These are phyloP conservation scores for Chaetomium globosum DNA, from an alignment of 2,329 filamentous ascomycete species.

Conservation along the genomic window DNA sequence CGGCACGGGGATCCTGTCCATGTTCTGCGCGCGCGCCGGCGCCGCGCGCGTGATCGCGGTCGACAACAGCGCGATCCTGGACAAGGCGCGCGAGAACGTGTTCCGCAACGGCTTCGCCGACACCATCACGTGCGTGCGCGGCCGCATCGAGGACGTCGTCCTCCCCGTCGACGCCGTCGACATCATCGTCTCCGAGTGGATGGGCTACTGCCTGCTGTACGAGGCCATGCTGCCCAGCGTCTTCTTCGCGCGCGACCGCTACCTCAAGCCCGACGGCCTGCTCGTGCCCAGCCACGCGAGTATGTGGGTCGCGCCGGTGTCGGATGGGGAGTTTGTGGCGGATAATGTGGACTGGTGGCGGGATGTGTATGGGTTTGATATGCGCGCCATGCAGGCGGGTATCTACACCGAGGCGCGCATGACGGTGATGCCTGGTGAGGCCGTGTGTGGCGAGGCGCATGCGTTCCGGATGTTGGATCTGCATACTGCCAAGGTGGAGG, in stretches of 20 bases:
- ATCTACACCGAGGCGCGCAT: conserved; percentile 83
- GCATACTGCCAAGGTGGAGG: conserved; percentile 69
- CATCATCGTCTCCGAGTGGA: conserved; percentile 96
- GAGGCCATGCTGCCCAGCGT: conserved; percentile 96
- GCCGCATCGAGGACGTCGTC: conserved; percentile 83
- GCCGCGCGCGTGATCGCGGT: conserved; percentile 86
- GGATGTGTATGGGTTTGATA: conserved; percentile 92
- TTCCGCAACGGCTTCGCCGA: conserved; percentile 75
- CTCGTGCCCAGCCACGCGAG: conserved; percentile 86
- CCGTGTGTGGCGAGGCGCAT: conserved; percentile 61
- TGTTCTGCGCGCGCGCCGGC: conserved; percentile 92
- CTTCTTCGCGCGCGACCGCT: conserved; percentile 82
- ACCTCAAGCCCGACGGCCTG: conserved; percentile 76
- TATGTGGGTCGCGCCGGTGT: conserved; percentile 78
- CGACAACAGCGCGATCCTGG: conserved; percentile 87
- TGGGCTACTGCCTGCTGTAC: conserved; percentile 92
- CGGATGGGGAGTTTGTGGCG: conserved; percentile 74
- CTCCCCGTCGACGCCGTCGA: conserved; percentile 81
- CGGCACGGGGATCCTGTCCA: conserved; percentile 82
- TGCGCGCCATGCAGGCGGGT: conserved; percentile 83
- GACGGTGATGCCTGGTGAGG: conserved; percentile 65
- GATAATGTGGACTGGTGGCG: conserved; percentile 86
- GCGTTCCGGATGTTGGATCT: conserved; percentile 77
- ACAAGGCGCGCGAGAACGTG: conserved; percentile 82
- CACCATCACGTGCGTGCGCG: conserved; percentile 76